Base-by-base conservation (phyloP, 306 rosid genomes). In the Pyrus pyrifolia region DNA sequence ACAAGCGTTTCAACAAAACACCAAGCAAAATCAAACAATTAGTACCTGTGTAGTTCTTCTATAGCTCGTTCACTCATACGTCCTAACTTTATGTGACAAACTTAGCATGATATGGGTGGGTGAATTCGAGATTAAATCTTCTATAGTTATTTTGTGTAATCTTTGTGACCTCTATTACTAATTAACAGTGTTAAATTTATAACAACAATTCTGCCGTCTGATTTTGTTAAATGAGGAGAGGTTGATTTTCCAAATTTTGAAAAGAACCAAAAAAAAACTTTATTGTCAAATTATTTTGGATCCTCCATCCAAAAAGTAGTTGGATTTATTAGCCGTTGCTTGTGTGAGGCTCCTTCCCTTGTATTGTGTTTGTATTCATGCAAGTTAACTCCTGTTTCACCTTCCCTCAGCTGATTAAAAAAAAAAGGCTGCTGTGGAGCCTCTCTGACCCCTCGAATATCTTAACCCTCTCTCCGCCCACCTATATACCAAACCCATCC, bases 361-460 rank as follows among this genome's bases (percentile, higher is more conserved):
- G 68, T 31, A 64, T 17, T 15, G 21, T 49, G 21, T 17, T 21
- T 49, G 5, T 15, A 6, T 5, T 6, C 2, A 21, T 15, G 55
- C 21, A 49, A 5, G 45, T 49, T 49, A 49, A 17, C 8, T 51
- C 18, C 0, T 51, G 21, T 17, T 15, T 51, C 21, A 49, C 17
- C 53, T 3, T 14, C 21, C 19, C 8, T 2, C 8, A 49, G 53
- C 19, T 49, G 19, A 14, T 49, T 25, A 25, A 49, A 15, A 51
- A 18, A 29, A 15, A 49, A 4, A 1, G 53, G 76, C 14, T 60
- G 77, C 42, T 59, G 68, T 60, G 40, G 58, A 59, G 27, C 13
- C 42, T 25, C 58, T 60, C 57, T 40, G 77, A 73, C 29, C 58
- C 59, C 77, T 40, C 77, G 30, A 44, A 59, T 73, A 57, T 44